phyloP scores from a whole-genome alignment of 2,329 filamentous ascomycete species.

The Cercospora canescens region DNA sequence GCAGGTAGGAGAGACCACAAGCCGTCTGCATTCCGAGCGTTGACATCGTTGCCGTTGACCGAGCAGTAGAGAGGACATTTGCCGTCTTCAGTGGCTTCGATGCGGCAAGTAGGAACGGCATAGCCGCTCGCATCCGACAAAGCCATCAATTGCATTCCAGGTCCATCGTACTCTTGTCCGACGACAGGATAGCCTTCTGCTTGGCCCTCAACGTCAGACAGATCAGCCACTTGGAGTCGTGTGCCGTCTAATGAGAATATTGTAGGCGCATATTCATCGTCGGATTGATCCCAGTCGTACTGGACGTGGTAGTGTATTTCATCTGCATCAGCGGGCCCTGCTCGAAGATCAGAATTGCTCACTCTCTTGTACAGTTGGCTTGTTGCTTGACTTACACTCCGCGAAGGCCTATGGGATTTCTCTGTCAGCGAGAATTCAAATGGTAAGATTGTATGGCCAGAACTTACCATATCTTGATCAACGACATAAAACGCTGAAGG shows the following conservation, averaged over 20 bases:
- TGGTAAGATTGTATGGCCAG: not conserved
- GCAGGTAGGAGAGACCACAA: not conserved
- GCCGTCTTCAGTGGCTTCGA: not conserved
- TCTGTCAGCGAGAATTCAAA: not conserved
- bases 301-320: not conserved
- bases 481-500: not conserved
- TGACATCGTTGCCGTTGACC: not conserved
- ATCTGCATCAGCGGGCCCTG: not conserved
- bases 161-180: not conserved
- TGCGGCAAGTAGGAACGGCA: not conserved
- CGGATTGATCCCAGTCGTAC: not conserved
- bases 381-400: not conserved
- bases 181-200: not conserved
- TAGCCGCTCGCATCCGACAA: not conserved
- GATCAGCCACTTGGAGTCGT: not conserved
- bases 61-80: not conserved
- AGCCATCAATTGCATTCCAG: not conserved
- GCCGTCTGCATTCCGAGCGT: not conserved
- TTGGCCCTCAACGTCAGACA: not conserved
- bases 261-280: not conserved
- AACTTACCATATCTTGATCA: not conserved
- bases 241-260: not conserved
- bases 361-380: not conserved
- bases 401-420: not conserved
- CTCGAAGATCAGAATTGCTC: not conserved